Percentiles rank a stretch among this genome's conserved stretches.
Conservation (phyloP, 345 rosid species). For the Pistacia integerrima region DNA sequence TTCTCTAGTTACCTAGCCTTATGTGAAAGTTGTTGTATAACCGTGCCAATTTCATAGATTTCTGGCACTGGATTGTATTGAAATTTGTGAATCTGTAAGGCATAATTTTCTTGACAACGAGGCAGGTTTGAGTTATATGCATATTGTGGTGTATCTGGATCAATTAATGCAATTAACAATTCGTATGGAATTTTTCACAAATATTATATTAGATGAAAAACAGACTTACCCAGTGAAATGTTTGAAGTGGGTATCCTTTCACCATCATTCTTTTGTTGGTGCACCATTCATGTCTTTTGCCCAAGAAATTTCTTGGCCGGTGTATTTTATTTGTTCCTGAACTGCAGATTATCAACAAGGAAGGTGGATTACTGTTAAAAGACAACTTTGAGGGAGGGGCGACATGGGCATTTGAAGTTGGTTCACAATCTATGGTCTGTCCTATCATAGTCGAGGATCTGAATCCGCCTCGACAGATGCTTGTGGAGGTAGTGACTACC, state of each 20-base stretch:
- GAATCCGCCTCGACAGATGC: conserved; percentile 85
- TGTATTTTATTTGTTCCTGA: conserved; percentile 4
- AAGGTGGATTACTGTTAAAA: conserved; percentile 50
- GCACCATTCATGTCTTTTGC: neutral
- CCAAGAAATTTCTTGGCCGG: conserved; percentile 7
- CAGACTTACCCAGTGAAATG: neutral
- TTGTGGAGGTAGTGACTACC: conserved; percentile 65
- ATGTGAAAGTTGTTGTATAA: conserved; percentile 1
- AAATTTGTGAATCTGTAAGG: neutral
- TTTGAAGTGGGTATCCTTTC: neutral
- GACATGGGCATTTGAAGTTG: conserved; percentile 98
- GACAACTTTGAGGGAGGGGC: conserved; percentile 87
- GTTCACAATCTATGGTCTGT: conserved; percentile 80
- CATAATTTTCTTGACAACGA: neutral
- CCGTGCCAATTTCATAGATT: neutral
- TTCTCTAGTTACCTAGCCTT: neutral
- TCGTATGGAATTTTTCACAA: neutral
- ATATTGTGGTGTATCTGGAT: neutral
- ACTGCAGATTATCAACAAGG: conserved; percentile 60
- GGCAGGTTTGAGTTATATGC: neutral
- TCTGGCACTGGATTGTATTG: neutral
- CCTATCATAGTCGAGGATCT: conserved; percentile 97
- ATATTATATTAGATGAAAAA: neutral
- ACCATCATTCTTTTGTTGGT: neutral
- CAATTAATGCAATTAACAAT: neutral